Evolutionary conservation across 106 monocot genomes (phyloP).

Genomic region (Dendrobium officinale): DNA sequence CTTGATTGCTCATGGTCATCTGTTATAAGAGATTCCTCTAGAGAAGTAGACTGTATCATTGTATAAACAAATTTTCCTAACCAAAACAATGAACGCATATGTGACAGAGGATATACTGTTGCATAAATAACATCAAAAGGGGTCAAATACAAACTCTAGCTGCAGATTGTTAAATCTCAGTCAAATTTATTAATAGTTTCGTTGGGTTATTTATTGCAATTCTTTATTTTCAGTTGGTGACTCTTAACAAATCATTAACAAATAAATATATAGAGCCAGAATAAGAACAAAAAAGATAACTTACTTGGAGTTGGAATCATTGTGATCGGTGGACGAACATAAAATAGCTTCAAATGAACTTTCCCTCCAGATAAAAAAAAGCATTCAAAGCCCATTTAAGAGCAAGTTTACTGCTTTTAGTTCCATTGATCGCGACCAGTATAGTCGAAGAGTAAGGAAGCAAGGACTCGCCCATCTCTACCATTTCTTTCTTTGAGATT

Average conservation of each 20-base stretch:
- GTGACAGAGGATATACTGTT: no score
- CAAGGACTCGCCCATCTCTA: background rate
- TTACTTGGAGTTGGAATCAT: conserved; percentile 68
- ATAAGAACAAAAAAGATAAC: background rate
- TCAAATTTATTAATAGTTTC: no score
- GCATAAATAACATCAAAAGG: no score
- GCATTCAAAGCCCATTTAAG: conserved; percentile 79
- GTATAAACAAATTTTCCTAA: no score
- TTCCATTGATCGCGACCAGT: conserved; percentile 45
- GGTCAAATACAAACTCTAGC: no score
- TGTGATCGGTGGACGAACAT: conserved; percentile 45
- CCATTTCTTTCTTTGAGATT: conserved; percentile 13
- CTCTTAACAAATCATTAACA: background rate
- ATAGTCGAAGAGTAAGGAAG: background rate
- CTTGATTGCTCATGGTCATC: no score
- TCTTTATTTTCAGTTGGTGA: background rate
- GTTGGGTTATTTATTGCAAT: no score
- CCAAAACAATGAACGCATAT: no score
- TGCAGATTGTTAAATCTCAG: no score
- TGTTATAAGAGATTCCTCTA: no score
- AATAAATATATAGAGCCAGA: background rate
- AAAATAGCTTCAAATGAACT: conserved; percentile 40
- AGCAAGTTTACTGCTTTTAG: conserved; percentile 48
- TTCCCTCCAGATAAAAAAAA: conserved; percentile 48
- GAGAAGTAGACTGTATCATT: no score